Evolutionary conservation across 73 alveolate species (phyloP).

Genomic region (Stentor coeruleus): DNA sequence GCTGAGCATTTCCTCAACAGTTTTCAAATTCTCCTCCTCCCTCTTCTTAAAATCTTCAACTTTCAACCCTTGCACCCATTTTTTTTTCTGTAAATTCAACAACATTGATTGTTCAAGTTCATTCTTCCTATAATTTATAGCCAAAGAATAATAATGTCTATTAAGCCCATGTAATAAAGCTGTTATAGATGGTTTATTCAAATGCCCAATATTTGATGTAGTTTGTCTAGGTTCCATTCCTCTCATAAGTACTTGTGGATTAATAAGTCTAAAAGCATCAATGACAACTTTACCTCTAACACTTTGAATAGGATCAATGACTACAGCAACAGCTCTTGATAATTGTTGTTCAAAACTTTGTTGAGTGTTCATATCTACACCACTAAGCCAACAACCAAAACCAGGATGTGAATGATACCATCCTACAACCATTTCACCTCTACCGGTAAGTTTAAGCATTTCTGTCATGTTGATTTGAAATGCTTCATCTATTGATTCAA

Average conservation of each 20-base stretch:
- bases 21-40: slow-evolving; percentile 47
- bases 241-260: slow-evolving; percentile 78
- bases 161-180: slow-evolving; percentile 92
- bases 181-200: slow-evolving; percentile 76
- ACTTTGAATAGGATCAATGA: slow-evolving; percentile 97
- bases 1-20: slow-evolving; percentile 54
- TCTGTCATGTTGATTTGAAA: slow-evolving; percentile 98
- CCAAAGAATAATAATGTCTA: slow-evolving; percentile 95
- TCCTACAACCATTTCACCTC: slow-evolving; percentile 98
- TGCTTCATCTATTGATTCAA: slow-evolving; percentile 99
- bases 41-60: slow-evolving; percentile 22
- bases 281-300: slow-evolving; percentile 99
- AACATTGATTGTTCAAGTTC: slow-evolving; percentile 98
- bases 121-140: slow-evolving; percentile 96
- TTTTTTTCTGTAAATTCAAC: slow-evolving; percentile 91
- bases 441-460: slow-evolving; percentile 97
- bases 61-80: slow-evolving; percentile 93
- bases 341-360: slow-evolving; percentile 95
- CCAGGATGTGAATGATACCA: slow-evolving; percentile 99
- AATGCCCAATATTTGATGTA: slow-evolving; percentile 98
- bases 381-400: slow-evolving; percentile 99
- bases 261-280: slow-evolving; percentile 97
- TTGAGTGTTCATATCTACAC: slow-evolving; percentile 91
- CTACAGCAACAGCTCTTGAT: slow-evolving; percentile 99
- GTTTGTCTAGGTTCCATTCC: slow-evolving; percentile 99